Evolutionary conservation across 2,329 filamentous ascomycete genomes (phyloP).

Genomic region (Ascochyta lentis): DNA sequence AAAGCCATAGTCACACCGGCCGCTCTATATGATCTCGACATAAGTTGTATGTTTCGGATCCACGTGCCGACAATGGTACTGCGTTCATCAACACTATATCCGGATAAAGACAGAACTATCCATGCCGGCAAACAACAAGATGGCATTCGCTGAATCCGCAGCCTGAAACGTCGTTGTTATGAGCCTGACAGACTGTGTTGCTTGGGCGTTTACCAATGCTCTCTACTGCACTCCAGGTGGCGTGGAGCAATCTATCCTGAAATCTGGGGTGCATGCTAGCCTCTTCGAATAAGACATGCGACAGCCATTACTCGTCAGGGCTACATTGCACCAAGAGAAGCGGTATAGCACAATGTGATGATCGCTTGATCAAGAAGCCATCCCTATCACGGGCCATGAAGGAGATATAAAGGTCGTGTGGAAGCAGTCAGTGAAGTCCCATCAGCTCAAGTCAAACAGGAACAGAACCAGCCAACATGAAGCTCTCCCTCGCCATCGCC

Average conservation of each 20-base stretch:
- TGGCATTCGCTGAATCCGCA: conserved; percentile 6
- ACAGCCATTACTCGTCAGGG: neutral
- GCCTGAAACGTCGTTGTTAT: neutral
- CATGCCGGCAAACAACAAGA: neutral
- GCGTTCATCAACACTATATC: conserved; percentile 1
- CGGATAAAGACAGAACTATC: conserved; percentile 10
- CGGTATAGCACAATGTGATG: neutral
- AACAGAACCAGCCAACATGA: conserved; percentile 30
- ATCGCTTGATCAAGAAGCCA: neutral
- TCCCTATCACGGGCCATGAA: neutral
- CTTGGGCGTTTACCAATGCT: neutral
- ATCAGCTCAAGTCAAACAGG: neutral
- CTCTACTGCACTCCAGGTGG: neutral
- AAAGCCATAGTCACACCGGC: neutral
- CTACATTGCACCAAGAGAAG: conserved; percentile 9
- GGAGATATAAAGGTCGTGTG: neutral
- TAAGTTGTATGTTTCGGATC: conserved; percentile 3
- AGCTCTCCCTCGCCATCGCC: conserved; percentile 32
- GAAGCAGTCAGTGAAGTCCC: no score
- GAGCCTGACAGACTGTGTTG: neutral
- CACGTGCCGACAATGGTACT: conserved; percentile 1
- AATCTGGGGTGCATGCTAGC: conserved; percentile 7
- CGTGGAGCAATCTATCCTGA: conserved; percentile 1
- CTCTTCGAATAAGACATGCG: neutral
- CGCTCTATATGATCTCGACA: neutral